phyloP scores from a whole-genome alignment of 768 basidiomycete genomes.

The Zangia roseola region DNA sequence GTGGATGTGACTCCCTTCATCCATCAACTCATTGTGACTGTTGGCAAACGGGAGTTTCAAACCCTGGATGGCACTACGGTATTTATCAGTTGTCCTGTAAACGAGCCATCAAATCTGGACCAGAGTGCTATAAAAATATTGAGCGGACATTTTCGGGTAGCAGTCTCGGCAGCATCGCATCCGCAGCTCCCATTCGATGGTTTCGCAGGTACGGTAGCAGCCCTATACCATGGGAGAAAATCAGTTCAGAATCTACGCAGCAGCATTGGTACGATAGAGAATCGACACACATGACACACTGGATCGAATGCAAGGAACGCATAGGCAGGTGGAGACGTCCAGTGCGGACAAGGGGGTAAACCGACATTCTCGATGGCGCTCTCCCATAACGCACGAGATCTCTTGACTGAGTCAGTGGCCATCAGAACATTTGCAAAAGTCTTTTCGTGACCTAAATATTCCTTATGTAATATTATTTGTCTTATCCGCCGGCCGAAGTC shows the following conservation, averaged over 20 bases:
- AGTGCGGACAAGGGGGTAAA: conserved; percentile 26
- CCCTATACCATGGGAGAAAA: background rate
- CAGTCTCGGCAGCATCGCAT: conserved; percentile 10
- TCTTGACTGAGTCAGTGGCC: too few species aligned
- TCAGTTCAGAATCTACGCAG: background rate
- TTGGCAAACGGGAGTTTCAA: background rate
- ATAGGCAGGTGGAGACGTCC: conserved; percentile 31
- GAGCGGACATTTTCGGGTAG: conserved; percentile 9
- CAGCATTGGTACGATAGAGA: too few species aligned
- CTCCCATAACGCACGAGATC: conserved; percentile 26
- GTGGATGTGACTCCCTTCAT: too few species aligned
- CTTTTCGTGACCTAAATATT: too few species aligned
- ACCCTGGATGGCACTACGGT: too few species aligned
- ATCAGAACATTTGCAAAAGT: too few species aligned
- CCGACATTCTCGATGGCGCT: conserved; percentile 20
- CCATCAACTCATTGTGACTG: background rate
- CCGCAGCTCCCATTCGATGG: conserved; percentile 13
- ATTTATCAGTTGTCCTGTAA: conserved; percentile 2
- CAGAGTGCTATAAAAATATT: background rate
- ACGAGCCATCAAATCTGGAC: background rate
- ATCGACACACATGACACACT: conserved; percentile 29
- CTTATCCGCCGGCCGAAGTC: too few species aligned
- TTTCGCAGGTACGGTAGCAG: conserved; percentile 13
- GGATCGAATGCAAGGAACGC: conserved; percentile 28
- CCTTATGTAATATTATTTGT: too few species aligned